These are phyloP conservation scores for Anthostomella pinea DNA, from an alignment of 2,329 filamentous ascomycete species.

Conservation along the genomic window DNA sequence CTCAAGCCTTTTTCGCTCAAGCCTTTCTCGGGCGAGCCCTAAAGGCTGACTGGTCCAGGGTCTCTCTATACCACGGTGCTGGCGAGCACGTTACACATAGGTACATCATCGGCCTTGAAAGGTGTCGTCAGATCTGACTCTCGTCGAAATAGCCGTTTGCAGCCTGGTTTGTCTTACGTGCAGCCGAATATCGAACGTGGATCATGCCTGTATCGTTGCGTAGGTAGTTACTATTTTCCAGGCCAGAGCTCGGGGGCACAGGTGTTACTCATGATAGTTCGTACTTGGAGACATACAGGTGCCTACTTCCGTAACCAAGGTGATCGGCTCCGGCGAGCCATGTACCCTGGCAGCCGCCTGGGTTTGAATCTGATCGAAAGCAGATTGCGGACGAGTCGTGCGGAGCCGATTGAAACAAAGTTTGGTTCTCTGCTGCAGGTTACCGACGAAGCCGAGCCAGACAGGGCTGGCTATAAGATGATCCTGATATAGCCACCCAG, in stretches of 20 bases:
- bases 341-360: constrained; percentile 17
- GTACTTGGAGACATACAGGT: no score
- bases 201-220: no score
- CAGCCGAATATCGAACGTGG: no score
- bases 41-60: no score
- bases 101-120: constrained; percentile 1
- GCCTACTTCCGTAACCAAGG: constrained; percentile 2
- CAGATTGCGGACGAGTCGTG: constrained; percentile 18
- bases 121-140: constrained; percentile 5
- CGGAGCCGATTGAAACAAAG: constrained; percentile 26
- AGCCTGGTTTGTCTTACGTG: constrained; percentile 8
- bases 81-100: constrained; percentile 7
- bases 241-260: no score
- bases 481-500: constrained; percentile 27
- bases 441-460: constrained; percentile 26
- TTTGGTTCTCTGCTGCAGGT: constrained; percentile 30
- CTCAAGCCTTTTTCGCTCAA: neutral
- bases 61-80: no score
- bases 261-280: no score
- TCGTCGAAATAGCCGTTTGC: constrained; percentile 6
- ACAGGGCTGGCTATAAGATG: constrained; percentile 30
- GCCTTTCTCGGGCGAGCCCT: constrained; percentile 7
- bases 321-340: constrained; percentile 14
- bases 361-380: constrained; percentile 6
- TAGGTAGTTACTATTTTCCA: no score